These are phyloP conservation scores for Termitomyces sp. DNA, from an alignment of 768 basidiomycete genomes.

Conservation along the genomic window DNA sequence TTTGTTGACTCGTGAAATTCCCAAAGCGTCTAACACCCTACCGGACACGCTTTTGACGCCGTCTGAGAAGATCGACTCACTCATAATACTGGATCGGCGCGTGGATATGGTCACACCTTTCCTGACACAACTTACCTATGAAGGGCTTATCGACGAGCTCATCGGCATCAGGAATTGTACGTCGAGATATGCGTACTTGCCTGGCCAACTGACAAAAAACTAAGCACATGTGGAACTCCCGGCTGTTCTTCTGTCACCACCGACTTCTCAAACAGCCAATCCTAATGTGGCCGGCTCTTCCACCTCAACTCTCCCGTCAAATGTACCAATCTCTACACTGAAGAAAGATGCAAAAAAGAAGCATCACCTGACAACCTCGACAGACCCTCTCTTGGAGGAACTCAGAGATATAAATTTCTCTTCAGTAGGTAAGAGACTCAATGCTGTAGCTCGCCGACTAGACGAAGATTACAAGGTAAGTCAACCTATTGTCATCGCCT, in stretches of 20 bases:
- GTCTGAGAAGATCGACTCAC: conserved; percentile 71
- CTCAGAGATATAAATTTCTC: conserved; percentile 92
- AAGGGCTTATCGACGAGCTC: conserved; percentile 92
- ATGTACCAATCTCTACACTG: conserved; percentile 46
- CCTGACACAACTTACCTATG: conserved; percentile 93
- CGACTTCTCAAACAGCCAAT: conserved; percentile 38
- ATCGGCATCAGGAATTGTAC: conserved; percentile 87
- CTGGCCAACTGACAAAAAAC: conserved; percentile 9
- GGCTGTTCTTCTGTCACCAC: conserved; percentile 60
- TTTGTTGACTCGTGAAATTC: conserved; percentile 60
- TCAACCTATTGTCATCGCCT: background rate
- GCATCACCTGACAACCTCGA: conserved; percentile 72
- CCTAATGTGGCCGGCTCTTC: conserved; percentile 39
- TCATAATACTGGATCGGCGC: conserved; percentile 87
- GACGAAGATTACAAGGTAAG: conserved; percentile 90
- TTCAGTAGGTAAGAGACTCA: conserved; percentile 78
- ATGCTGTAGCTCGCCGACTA: conserved; percentile 75
- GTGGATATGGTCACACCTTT: conserved; percentile 96
- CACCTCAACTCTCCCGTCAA: conserved; percentile 32
- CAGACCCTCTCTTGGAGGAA: conserved; percentile 80
- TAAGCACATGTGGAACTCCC: conserved; percentile 82
- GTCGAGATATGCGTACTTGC: conserved; percentile 21
- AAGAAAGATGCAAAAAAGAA: conserved; percentile 87
- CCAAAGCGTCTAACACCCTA: conserved; percentile 34
- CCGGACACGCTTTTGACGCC: conserved; percentile 40